Evolutionary conservation across 192 early-diverging fungal genomes (phyloP), one percentile per base, ranked within the genome.

Genomic region (Neocallimastix lanati): DNA sequence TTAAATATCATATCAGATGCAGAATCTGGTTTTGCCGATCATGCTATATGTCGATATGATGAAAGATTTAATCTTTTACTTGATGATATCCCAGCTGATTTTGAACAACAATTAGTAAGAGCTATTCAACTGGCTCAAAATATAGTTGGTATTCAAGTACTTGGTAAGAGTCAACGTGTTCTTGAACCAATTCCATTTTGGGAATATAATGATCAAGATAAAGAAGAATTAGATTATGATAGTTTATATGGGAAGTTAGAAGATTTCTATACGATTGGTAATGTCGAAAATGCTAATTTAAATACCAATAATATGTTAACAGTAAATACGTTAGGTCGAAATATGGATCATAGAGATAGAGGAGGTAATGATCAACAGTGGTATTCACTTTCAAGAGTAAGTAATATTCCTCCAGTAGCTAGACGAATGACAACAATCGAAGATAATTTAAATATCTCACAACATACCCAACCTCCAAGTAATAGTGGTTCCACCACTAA

Each of bases 1-100:
- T 79, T 88, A 18, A 80, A 85, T 29, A 82, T 78, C 37, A 85
- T 88, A 29, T 78, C 87, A 28, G 85, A 88, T 80, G 81, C 83
- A 28, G 86, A 86, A 18, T 82, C 82, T 58, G 86, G 86, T 18
- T 88, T 88, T 77, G 35, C 81, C 2, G 37, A 29, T 25, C 28
- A 76, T 29, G 78, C 81, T 36, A 81, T 78, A 13, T 81, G 80
- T 28, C 21, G 58, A 38, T 28, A 78, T 28, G 84, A 86, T 29
- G 78, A 84, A 18, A 40, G 82, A 27, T 86, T 85, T 77, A 40
- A 76, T 16, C 36, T 77, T 30, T 58, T 87, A n/a, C 77, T 88
- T 28, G 78, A 77, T 50, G 83, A 84, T n/a, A 30, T 79, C 81
- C 76, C 80, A 84, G 18, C 78, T 58, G 86, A 88, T 27, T 82